Percentiles rank a stretch among this genome's conserved stretches.
Evolutionary conservation across 148 eudicot genomes (phyloP).

Genomic region (Chenopodium album): DNA sequence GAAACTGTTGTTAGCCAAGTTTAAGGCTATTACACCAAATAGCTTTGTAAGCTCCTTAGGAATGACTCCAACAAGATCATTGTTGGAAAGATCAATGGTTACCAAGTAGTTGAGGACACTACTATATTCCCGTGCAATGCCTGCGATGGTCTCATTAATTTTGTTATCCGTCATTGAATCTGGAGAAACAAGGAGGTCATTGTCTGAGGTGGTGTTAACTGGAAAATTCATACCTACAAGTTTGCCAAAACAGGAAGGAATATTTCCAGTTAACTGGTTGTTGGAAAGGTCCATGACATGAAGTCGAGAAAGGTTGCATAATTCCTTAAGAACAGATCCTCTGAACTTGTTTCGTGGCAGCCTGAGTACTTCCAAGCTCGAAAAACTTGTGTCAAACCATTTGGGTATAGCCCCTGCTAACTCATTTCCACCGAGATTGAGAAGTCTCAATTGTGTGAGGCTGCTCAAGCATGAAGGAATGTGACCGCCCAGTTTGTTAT

Average conservation of each 20-base stretch:
- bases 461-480: conserved; percentile 1
- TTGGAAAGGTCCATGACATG: conserved; percentile 16
- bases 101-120: neutral
- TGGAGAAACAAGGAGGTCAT: too few relatives aligned
- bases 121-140: conserved; percentile 19
- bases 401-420: neutral
- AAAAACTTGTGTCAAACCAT: neutral
- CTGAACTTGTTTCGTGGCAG: conserved; percentile 5
- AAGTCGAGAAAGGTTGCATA: conserved; percentile 7
- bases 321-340: neutral
- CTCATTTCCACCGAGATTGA: conserved; percentile 22
- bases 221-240: conserved; percentile 2
- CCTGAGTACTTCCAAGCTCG: neutral
- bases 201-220: neutral
- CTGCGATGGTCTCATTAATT: conserved; percentile 13
- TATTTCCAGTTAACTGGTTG: conserved; percentile 8
- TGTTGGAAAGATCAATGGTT: conserved; percentile 28
- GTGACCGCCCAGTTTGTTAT: conserved; percentile 5
- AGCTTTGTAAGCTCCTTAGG: conserved; percentile 20
- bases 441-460: neutral
- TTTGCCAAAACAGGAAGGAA: conserved; percentile 2
- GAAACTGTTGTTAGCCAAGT: conserved; percentile 26
- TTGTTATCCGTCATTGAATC: too few relatives aligned
- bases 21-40: neutral
- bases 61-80: conserved; percentile 24